Percentiles rank a stretch among this genome's conserved stretches.
Evolutionary conservation across 192 early-diverging fungal genomes (phyloP).

Genomic region (Spinellus fusiger): DNA sequence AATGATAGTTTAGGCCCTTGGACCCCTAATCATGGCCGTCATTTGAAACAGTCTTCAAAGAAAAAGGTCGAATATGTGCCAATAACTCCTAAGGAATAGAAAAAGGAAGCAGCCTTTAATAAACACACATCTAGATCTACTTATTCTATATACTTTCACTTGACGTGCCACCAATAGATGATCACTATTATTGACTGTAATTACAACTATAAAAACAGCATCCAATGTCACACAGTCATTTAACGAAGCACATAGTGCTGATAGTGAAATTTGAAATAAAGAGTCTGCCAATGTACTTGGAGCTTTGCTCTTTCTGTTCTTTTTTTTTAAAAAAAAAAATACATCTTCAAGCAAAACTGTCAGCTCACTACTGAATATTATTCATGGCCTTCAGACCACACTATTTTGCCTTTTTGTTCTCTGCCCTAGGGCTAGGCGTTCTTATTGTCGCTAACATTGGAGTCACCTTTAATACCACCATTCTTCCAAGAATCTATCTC

Average conservation of each 20-base stretch:
- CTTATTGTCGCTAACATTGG: conserved; percentile 18
- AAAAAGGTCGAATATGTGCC: not conserved
- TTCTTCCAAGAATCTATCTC: conserved; percentile 18
- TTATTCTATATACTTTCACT: too few species aligned
- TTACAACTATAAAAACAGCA: too few species aligned
- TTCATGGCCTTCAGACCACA: not conserved
- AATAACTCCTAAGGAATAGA: not conserved
- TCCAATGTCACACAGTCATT: too few species aligned
- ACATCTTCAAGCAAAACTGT: too few species aligned
- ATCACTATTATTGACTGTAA: too few species aligned
- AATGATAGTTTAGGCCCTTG: conserved; percentile 85
- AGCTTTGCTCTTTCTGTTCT: too few species aligned
- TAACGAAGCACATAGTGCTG: too few species aligned
- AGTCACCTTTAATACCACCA: conserved; percentile 20
- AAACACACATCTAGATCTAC: not conserved
- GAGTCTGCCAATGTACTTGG: too few species aligned
- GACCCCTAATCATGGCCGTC: conserved; percentile 84
- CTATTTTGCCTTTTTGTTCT: not conserved
- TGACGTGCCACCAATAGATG: too few species aligned
- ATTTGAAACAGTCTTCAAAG: conserved; percentile 18
- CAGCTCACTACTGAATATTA: too few species aligned
- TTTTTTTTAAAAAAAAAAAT: too few species aligned
- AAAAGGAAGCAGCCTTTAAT: not conserved
- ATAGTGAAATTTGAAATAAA: too few species aligned
- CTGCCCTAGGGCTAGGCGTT: conserved; percentile 6